phyloP scores from a whole-genome alignment of 495 filamentous ascomycete genomes.

The Penicillium ucsense region DNA sequence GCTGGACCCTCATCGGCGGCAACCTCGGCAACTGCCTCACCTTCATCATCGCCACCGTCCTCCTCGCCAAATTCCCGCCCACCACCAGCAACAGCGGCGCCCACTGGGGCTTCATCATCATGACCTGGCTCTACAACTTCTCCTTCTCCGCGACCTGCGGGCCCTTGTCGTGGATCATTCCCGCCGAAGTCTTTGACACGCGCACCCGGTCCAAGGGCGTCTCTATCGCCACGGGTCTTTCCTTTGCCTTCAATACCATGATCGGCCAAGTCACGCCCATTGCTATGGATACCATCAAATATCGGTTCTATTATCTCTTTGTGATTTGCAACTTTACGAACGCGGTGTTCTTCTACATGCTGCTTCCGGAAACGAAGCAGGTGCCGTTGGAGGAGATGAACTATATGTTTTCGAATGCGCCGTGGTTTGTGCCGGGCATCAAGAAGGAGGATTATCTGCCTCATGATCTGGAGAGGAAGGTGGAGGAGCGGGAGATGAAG shows the following conservation, averaged over 20 bases:
- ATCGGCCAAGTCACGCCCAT: conserved; percentile 60
- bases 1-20: conserved; percentile 54
- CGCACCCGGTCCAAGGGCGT: conserved; percentile 57
- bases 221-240: conserved; percentile 54
- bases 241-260: conserved; percentile 65
- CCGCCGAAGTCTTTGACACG: conserved; percentile 63
- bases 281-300: conserved; percentile 43
- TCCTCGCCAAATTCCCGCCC: conserved; percentile 48
- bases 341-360: conserved; percentile 53
- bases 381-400: conserved; percentile 64
- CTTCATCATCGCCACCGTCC: conserved; percentile 38
- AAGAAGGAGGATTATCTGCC: conserved; percentile 26
- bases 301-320: conserved; percentile 48
- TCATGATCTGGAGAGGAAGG: conserved; percentile 30
- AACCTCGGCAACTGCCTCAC: conserved; percentile 56
- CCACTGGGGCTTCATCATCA: conserved; percentile 66
- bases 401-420: conserved; percentile 57
- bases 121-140: conserved; percentile 64
- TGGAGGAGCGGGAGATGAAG: conserved; percentile 32
- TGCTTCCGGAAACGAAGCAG: conserved; percentile 56
- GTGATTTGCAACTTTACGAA: conserved; percentile 45
- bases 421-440: conserved; percentile 49
- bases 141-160: conserved; percentile 56
- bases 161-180: conserved; percentile 54
- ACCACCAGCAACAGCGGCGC: conserved; percentile 42